phyloP scores from a whole-genome alignment of 148 eudicot genomes.

The Cornus kousa region DNA sequence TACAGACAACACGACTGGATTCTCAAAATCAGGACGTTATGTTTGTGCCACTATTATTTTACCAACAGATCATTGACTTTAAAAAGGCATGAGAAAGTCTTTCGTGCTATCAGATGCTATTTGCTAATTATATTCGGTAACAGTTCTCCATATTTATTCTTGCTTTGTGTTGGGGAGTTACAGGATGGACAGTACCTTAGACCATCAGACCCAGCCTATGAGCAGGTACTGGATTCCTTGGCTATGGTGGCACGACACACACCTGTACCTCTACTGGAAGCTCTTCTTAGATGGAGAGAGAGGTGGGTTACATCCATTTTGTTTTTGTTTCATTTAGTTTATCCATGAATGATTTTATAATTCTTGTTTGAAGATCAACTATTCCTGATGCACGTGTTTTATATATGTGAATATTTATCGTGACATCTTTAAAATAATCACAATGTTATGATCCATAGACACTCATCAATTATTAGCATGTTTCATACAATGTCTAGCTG shows the following conservation, averaged over 20 bases:
- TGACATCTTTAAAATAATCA: neutral
- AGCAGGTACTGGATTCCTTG: conserved; percentile 95
- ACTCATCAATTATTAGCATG: neutral
- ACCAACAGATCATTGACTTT: neutral
- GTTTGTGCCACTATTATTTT: neutral
- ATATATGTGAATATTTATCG: neutral
- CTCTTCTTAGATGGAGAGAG: conserved; percentile 96
- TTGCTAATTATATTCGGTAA: neutral
- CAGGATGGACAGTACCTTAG: conserved; percentile 99
- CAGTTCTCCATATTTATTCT: conserved; percentile 4
- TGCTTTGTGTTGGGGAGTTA: conserved; percentile 19
- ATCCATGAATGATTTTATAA: neutral
- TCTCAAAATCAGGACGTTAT: neutral
- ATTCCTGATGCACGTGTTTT: neutral
- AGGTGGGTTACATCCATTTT: conserved; percentile 39
- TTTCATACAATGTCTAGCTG: neutral
- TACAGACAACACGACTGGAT: neutral
- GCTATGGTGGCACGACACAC: conserved; percentile 99
- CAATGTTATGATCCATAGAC: neutral
- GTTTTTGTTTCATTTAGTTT: neutral
- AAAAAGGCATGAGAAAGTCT: neutral
- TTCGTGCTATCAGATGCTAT: conserved; percentile 1
- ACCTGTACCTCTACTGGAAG: conserved; percentile 95
- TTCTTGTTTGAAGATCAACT: neutral
- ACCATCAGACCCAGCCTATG: conserved; percentile 98